These are phyloP conservation scores for Cocos nucifera DNA, from an alignment of 176 grass and related monocot genomes.

Conservation along the genomic window DNA sequence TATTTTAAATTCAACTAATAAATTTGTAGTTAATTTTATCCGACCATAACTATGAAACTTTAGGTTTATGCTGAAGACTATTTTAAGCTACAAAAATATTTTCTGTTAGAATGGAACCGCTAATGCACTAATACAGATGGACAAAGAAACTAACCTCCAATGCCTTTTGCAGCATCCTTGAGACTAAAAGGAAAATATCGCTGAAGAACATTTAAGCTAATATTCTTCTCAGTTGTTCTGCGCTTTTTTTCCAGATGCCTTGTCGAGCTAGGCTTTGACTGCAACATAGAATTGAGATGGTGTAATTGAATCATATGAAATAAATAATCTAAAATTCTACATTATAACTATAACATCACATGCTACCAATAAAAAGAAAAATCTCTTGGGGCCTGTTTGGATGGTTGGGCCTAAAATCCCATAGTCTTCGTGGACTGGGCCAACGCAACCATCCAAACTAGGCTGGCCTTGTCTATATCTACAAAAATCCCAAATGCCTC, in stretches of 20 bases:
- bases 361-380: neutral
- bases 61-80: too few species aligned
- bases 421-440: too few species aligned
- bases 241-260: slow-evolving; percentile 47
- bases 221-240: slow-evolving; percentile 68
- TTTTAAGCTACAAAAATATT: too few species aligned
- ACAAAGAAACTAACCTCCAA: slow-evolving; percentile 51
- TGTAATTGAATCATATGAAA: neutral
- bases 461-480: too few species aligned
- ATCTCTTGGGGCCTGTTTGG: too few species aligned
- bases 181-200: slow-evolving; percentile 87
- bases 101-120: too few species aligned
- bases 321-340: neutral
- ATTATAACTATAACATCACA: slow-evolving; percentile 4
- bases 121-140: neutral
- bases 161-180: slow-evolving; percentile 79
- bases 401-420: too few species aligned
- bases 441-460: too few species aligned
- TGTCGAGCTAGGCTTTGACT: slow-evolving; percentile 38
- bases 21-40: neutral
- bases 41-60: slow-evolving; percentile 1
- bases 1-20: too few species aligned
- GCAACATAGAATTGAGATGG: slow-evolving; percentile 15
- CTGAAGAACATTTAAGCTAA: slow-evolving; percentile 86
- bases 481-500: too few species aligned